A percentile compares a stretch with the other conserved stretches of the same genome.
Evolutionary conservation across 345 rosid genomes (phyloP).

Genomic region (Syzygium grande): DNA sequence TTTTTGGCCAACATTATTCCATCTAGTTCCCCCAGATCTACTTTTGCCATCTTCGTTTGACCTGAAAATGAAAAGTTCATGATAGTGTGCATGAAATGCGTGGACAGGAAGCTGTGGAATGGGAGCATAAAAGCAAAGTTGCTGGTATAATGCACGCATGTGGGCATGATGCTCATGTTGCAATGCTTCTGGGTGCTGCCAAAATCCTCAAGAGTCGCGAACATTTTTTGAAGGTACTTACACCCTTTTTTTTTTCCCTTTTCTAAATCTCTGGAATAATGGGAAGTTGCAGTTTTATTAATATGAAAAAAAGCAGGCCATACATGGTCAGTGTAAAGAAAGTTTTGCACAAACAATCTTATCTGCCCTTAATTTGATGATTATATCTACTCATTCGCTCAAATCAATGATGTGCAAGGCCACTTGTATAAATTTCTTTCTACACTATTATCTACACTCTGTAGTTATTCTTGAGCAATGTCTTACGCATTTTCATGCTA

Average conservation of each 20-base stretch:
- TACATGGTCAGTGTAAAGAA: not conserved
- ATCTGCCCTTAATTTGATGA: not conserved
- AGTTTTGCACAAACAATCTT: not conserved
- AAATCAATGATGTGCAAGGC: not conserved
- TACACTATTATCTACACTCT: not conserved
- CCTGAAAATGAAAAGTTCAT: not conserved
- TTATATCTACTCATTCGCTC: not conserved
- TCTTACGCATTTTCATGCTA: not conserved
- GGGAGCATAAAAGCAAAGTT: slow-evolving; percentile 75
- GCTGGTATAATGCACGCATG: slow-evolving; percentile 93
- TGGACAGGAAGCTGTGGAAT: slow-evolving; percentile 71
- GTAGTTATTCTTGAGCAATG: not conserved
- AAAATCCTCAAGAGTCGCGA: slow-evolving; percentile 48
- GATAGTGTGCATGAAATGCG: not conserved
- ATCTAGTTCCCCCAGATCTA: not conserved
- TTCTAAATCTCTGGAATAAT: not conserved
- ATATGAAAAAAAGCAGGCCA: not conserved
- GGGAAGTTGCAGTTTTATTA: not conserved
- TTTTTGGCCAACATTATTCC: not conserved
- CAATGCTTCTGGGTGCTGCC: slow-evolving; percentile 91
- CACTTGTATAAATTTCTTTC: not conserved
- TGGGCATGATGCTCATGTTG: slow-evolving; percentile 88
- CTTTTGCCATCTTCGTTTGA: not conserved
- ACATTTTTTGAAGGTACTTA: slow-evolving; percentile 31
- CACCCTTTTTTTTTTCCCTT: not conserved